Percentiles rank a stretch among this genome's conserved stretches.
Evolutionary conservation across 352 stramenopile species (phyloP).

Genomic region (Ophiocytium majus): DNA sequence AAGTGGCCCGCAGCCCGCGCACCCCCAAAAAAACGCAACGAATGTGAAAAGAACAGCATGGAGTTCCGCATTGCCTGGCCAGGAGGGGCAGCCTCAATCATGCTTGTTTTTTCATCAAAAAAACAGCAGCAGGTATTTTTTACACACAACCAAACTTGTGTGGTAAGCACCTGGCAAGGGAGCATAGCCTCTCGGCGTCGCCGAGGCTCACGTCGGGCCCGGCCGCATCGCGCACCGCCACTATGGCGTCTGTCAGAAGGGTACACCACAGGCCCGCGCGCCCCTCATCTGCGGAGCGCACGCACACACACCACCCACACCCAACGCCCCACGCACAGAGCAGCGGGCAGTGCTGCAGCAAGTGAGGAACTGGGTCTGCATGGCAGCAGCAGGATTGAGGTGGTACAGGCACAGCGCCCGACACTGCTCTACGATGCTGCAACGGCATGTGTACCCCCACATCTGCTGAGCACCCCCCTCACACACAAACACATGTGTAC

Average conservation of each 20-base stretch:
- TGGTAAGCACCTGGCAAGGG: neutral
- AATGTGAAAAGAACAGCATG: neutral
- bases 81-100: neutral
- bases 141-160: neutral
- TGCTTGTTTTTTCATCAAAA: neutral
- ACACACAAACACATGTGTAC: too few species aligned
- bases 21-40: neutral
- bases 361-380: too few species aligned
- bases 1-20: neutral
- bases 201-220: neutral
- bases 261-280: neutral
- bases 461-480: too few species aligned
- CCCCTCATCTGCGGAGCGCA: neutral
- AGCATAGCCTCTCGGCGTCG: neutral
- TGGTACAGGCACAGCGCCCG: neutral
- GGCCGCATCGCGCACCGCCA: neutral
- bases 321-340: neutral
- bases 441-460: too few species aligned
- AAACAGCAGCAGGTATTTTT: neutral
- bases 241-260: neutral
- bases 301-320: too few species aligned
- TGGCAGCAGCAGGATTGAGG: neutral
- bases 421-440: too few species aligned
- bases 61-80: neutral
- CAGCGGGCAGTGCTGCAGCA: too few species aligned